phyloP scores from a whole-genome alignment of 805 yeast genomes.

The Pichia rugopelliculosa region DNA sequence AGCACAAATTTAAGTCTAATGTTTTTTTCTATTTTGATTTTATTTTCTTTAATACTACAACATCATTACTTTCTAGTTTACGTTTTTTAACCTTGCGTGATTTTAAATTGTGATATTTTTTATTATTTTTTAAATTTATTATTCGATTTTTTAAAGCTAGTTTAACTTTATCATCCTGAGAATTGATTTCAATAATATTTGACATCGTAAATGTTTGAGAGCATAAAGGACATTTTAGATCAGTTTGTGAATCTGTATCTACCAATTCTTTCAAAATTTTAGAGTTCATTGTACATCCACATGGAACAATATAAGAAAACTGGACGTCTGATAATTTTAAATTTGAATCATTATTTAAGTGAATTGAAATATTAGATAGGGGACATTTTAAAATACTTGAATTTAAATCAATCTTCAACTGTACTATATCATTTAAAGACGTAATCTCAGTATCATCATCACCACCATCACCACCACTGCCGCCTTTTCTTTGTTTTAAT shows the following conservation, averaged over 20 bases:
- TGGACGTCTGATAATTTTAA: conserved; percentile 12
- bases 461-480: not conserved
- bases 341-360: conserved; percentile 23
- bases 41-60: conserved; percentile 6
- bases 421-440: conserved; percentile 22
- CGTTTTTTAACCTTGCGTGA: conserved; percentile 16
- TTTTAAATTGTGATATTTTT: conserved; percentile 31
- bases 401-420: conserved; percentile 23
- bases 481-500: conserved; percentile 12
- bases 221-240: conserved; percentile 37
- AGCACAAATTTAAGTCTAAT: no score
- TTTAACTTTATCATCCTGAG: conserved; percentile 8
- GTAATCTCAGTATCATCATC: not conserved
- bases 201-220: conserved; percentile 11
- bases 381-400: conserved; percentile 31
- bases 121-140: not conserved
- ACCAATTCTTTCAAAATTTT: conserved; percentile 24
- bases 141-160: conserved; percentile 14
- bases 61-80: not conserved
- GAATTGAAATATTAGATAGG: conserved; percentile 31
- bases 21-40: not conserved
- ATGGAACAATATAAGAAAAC: conserved; percentile 39
- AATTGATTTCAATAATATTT: conserved; percentile 30
- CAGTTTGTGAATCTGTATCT: not conserved
- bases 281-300: conserved; percentile 37